Conservation (phyloP, 345 rosid species). For the Geranium brycei region DNA sequence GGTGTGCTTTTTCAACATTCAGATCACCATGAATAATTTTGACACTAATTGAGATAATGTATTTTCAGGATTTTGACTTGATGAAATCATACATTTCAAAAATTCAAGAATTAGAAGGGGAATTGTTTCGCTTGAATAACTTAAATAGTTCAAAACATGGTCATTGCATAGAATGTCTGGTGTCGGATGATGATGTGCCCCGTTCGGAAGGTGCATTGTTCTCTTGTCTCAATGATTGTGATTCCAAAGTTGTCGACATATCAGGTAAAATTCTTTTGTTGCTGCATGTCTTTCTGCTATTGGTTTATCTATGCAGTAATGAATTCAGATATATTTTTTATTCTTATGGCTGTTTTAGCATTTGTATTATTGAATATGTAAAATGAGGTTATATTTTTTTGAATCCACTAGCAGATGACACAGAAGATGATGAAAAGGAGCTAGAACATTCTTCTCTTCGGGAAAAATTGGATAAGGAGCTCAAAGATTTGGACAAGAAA, state of each 20-base stretch:
- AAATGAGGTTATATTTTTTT: too few relatives aligned
- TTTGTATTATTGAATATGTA: not conserved
- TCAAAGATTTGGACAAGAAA: conserved; percentile 73
- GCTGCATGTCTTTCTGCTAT: too few relatives aligned
- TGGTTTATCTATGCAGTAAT: not conserved
- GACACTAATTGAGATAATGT: conserved; percentile 5
- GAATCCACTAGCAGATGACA: conserved; percentile 34
- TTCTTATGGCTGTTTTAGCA: not conserved
- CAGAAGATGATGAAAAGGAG: conserved; percentile 64
- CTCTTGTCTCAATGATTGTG: conserved; percentile 46
- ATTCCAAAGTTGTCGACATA: conserved; percentile 32
- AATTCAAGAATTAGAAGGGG: conserved; percentile 90
- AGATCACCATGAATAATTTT: conserved; percentile 3
- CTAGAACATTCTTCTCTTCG: conserved; percentile 81
- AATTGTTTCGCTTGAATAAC: conserved; percentile 45
- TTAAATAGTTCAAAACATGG: conserved; percentile 29
- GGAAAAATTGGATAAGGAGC: conserved; percentile 75
- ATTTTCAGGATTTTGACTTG: conserved; percentile 55
- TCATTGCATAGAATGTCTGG: conserved; percentile 28
- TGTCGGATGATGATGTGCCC: conserved; percentile 52
- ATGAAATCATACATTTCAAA: conserved; percentile 54
- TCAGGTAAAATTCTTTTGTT: conserved; percentile 27
- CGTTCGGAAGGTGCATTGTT: conserved; percentile 35
- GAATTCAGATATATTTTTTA: not conserved
- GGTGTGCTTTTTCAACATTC: not conserved